Percentiles rank a stretch among this genome's conserved stretches.
Evolutionary conservation across 140 eudicot genomes (phyloP).

Genomic region (Senecio squalidus): DNA sequence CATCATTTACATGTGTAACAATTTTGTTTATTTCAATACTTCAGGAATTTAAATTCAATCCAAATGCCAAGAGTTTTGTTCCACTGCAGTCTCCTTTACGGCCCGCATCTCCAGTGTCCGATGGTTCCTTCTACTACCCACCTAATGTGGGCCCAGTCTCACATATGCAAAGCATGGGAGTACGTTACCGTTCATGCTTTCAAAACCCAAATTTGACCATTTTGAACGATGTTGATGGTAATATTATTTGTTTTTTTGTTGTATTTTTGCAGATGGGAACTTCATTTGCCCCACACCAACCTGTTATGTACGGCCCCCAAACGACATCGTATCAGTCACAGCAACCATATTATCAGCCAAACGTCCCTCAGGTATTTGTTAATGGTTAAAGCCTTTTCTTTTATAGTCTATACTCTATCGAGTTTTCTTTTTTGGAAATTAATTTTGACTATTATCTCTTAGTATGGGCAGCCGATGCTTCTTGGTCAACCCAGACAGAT

Average conservation of each 20-base stretch:
- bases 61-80: constrained; percentile 79
- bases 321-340: constrained; percentile 45
- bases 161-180: constrained; percentile 85
- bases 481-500: constrained; percentile 75
- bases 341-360: constrained; percentile 60
- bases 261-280: constrained; percentile 57
- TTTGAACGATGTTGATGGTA: not conserved
- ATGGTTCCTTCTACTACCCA: constrained; percentile 69
- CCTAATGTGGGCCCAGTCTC: constrained; percentile 41
- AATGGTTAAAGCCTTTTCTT: not conserved
- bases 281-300: constrained; percentile 57
- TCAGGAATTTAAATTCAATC: constrained; percentile 87
- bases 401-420: not conserved
- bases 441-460: not conserved
- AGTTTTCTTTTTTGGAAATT: constrained; percentile 1
- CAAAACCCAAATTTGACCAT: no score
- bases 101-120: constrained; percentile 76
- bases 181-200: constrained; percentile 20
- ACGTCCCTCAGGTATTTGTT: constrained; percentile 67
- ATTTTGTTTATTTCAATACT: not conserved
- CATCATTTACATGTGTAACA: not conserved
- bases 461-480: constrained; percentile 90
- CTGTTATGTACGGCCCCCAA: constrained; percentile 62
- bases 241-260: not conserved
- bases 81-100: constrained; percentile 60